phyloP scores from a whole-genome alignment of 768 basidiomycete species.

The Mycena leptocephala region DNA sequence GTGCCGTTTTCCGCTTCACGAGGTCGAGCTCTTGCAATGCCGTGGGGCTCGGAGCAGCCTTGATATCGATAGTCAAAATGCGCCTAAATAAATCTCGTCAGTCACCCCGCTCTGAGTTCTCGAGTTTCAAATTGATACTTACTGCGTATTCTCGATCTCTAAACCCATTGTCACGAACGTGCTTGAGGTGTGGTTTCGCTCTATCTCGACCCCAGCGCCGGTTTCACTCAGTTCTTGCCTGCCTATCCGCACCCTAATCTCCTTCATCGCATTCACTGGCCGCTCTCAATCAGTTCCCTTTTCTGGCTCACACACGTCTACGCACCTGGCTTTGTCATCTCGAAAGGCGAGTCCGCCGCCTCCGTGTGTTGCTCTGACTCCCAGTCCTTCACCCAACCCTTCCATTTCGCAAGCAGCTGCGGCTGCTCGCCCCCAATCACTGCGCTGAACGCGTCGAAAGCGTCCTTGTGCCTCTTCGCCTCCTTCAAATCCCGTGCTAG shows the following conservation, averaged over 20 bases:
- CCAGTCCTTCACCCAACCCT: background rate
- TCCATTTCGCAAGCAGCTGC: background rate
- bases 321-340: background rate
- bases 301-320: too few relatives aligned
- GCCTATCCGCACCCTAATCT: background rate
- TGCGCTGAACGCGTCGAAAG: slow-evolving; percentile 1
- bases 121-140: background rate
- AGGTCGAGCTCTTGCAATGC: background rate
- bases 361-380: slow-evolving; percentile 7
- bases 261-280: background rate
- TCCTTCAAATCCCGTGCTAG: slow-evolving; percentile 15
- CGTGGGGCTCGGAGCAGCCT: background rate
- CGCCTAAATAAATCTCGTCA: background rate
- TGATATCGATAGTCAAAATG: background rate
- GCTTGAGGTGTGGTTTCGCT: background rate
- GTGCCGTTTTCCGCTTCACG: background rate
- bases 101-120: background rate
- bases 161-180: background rate
- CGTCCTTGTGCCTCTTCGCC: background rate
- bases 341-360: too few relatives aligned
- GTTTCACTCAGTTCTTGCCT: background rate
- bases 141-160: background rate
- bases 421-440: background rate
- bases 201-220: too few relatives aligned
- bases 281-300: too few relatives aligned